Evolutionary conservation across 2,329 filamentous ascomycete genomes (phyloP).

Genomic region (Fusarium staphyleae): DNA sequence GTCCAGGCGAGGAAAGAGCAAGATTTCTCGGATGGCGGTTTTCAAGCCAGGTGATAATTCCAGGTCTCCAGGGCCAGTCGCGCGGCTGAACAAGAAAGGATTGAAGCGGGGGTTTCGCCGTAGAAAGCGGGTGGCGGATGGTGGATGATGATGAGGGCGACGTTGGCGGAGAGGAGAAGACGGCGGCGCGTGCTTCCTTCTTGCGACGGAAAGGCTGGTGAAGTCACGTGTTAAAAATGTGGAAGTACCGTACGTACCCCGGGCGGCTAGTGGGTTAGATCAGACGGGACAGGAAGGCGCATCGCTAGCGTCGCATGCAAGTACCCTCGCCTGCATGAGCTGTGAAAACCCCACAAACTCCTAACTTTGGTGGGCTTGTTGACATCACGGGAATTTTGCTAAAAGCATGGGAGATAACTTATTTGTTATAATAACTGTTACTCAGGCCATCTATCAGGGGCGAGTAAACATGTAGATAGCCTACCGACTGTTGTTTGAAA

Average conservation of each 20-base stretch:
- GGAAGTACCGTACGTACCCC: too few relatives aligned
- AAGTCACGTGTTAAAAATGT: too few relatives aligned
- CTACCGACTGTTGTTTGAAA: constrained; percentile 6
- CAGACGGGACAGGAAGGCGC: constrained; percentile 16
- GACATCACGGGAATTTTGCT: background rate
- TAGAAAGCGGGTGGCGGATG: constrained; percentile 11
- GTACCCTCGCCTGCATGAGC: constrained; percentile 28
- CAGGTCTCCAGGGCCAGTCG: constrained; percentile 38
- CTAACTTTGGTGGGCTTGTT: background rate
- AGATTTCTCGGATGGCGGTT: constrained; percentile 12
- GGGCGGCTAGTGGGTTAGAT: too few relatives aligned
- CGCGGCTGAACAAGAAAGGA: constrained; percentile 33
- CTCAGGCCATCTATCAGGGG: constrained; percentile 7
- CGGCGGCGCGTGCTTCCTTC: constrained; percentile 25
- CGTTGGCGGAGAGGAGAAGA: constrained; percentile 39
- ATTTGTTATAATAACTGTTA: constrained; percentile 25
- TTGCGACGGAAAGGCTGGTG: constrained; percentile 42
- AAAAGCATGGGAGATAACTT: background rate
- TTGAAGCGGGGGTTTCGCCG: constrained; percentile 23
- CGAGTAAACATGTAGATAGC: background rate
- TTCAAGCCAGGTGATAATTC: constrained; percentile 24
- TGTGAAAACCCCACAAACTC: constrained; percentile 9
- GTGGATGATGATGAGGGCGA: constrained; percentile 26
- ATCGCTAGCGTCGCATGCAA: constrained; percentile 34
- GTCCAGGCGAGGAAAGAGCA: constrained; percentile 27